Base-by-base conservation (phyloP, 2,329 filamentous ascomycete genomes). In the Sporothrix protearum region DNA sequence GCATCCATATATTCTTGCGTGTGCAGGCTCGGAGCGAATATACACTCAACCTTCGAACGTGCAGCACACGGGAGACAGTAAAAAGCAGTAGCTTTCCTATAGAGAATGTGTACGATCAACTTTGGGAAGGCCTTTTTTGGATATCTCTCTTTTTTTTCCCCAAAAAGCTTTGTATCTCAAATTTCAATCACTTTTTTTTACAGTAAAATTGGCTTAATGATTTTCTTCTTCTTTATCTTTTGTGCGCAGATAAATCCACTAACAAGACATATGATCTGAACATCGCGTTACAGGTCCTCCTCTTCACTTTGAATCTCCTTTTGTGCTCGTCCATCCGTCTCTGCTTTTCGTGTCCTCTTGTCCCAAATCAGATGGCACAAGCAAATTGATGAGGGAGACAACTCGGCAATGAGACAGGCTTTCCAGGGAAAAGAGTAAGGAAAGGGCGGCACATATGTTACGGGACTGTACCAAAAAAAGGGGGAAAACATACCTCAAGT, bases 281-380 rank as follows among this genome's bases (percentile, higher is more conserved):
- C 0, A 14, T 33, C 25, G 19, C 19, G 53, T 57, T 3, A 33
- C 53, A 57, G 28, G 16, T 19, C 14, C 8, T 33, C 12, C 28
- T 30, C 53, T 33, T 14, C 7, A 19, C 9, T 53, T 53, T 2
- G 19, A 49, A 9, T 39, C 8, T 51, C n/a, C 42, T 42, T 6
- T 14, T 16, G n/a, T 47, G 10, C 59, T 19, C 45, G 33, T 30
- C 49, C 39, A 8, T 69, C 25, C 53, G 28, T 57, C 53, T 57
- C 53, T 57, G 19, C 53, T 57, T 57, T 30, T 33, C 49, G 8
- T 25, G 8, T 25, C 3, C 6, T 53, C n/a, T 53, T 7, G 57
- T 42, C 36, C 45, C 36, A 64, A 36, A 64, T 47, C 61, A 47
- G 22, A 64, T 39, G 61, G 61, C 61, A 66, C 36, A 8, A 47